These are phyloP conservation scores for Leishmania gerbilli DNA, from an alignment of 208 protist genomes.

Conservation along the genomic window DNA sequence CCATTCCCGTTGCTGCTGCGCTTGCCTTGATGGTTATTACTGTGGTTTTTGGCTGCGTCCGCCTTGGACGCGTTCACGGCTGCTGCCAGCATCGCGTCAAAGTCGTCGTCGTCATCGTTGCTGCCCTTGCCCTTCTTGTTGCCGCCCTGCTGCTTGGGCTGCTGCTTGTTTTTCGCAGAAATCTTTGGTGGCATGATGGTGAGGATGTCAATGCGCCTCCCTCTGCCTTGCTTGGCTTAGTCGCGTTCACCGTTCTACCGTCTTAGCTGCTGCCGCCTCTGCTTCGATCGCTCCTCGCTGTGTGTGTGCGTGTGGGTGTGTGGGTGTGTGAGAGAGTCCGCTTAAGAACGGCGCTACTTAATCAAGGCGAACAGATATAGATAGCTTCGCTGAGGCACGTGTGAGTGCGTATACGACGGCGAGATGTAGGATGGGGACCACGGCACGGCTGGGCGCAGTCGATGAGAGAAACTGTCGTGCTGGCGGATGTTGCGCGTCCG, in stretches of 20 bases:
- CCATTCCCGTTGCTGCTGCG: constrained; percentile 15
- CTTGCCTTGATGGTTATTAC: constrained; percentile 23
- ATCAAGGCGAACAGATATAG: neutral
- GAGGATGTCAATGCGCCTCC: neutral
- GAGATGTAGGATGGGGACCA: neutral
- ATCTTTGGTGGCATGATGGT: constrained; percentile 52
- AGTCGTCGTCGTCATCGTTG: constrained; percentile 65
- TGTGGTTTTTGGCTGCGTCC: constrained; percentile 51
- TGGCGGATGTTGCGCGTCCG: neutral
- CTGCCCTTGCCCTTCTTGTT: constrained; percentile 47
- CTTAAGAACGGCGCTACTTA: neutral
- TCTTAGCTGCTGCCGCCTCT: neutral
- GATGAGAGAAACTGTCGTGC: neutral
- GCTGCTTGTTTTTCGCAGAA: constrained; percentile 12
- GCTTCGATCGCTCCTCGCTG: neutral
- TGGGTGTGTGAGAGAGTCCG: neutral
- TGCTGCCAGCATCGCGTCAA: constrained; percentile 69
- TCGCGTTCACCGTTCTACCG: neutral
- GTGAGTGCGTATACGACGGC: neutral
- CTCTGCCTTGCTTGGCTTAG: neutral
- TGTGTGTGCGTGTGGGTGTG: neutral
- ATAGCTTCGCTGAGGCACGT: neutral
- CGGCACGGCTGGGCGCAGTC: neutral
- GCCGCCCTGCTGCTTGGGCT: constrained; percentile 22
- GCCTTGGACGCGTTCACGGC: constrained; percentile 63